phyloP scores from a whole-genome alignment of 495 filamentous ascomycete species.

The Elaphomyces granulatus region DNA sequence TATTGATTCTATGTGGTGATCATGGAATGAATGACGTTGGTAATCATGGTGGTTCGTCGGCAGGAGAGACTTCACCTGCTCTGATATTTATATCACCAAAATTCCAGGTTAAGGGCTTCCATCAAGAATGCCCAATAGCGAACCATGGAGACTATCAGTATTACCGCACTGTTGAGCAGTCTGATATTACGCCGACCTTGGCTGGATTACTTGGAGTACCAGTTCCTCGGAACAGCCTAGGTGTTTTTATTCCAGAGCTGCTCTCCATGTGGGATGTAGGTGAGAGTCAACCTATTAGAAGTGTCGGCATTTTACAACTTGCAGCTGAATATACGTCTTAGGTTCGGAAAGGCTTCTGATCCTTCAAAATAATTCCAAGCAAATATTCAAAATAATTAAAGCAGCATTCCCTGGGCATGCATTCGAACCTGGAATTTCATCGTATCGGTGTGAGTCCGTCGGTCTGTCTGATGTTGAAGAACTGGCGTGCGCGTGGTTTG shows the following conservation, averaged over 20 bases:
- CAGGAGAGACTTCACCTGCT: conserved; percentile 86
- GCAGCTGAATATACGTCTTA: conserved; percentile 16
- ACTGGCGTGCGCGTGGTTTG: conserved; percentile 53
- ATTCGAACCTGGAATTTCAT: conserved; percentile 28
- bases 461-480: conserved; percentile 36
- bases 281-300: conserved; percentile 20
- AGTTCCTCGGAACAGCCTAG: conserved; percentile 81
- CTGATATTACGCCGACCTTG: conserved; percentile 83
- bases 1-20: conserved; percentile 81
- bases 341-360: conserved; percentile 45
- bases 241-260: conserved; percentile 70
- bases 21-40: conserved; percentile 99
- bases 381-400: conserved; percentile 59
- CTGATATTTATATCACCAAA: conserved; percentile 86
- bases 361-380: conserved; percentile 58
- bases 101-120: conserved; percentile 40
- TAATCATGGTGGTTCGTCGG: conserved; percentile 86
- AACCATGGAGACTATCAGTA: conserved; percentile 49
- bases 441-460: conserved; percentile 27
- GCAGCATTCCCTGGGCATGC: conserved; percentile 47
- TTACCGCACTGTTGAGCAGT: conserved; percentile 76
- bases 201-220: conserved; percentile 78
- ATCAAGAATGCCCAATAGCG: conserved; percentile 26
- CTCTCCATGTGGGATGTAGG: conserved; percentile 56
- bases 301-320: too few relatives aligned